These are phyloP conservation scores for Marasmius oreades DNA, from an alignment of 1,284 basidiomycete genomes.

Conservation along the genomic window DNA sequence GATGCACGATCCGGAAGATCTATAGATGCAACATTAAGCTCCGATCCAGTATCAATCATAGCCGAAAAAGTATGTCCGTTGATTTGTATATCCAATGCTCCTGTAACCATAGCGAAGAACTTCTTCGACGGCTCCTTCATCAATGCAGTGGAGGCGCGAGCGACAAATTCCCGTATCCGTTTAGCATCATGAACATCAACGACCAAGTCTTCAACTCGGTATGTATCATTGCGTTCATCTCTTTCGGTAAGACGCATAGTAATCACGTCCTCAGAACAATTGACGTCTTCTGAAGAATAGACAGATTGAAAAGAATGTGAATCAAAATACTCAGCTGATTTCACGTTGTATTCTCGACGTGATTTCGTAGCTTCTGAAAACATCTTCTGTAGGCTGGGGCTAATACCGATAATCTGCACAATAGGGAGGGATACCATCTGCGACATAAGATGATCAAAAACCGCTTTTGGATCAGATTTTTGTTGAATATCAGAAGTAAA, in stretches of 20 bases:
- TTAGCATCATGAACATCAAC: background rate
- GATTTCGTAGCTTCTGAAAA: background rate
- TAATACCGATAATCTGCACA: background rate
- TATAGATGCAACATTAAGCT: conserved; percentile 20
- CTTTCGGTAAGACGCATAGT: background rate
- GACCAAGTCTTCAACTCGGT: background rate
- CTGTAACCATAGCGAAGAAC: conserved; percentile 13
- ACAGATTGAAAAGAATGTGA: background rate
- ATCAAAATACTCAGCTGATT: background rate
- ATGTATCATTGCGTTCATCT: background rate
- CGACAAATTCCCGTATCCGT: background rate
- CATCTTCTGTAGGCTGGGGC: background rate
- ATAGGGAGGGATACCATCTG: background rate
- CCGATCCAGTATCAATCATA: conserved; percentile 23
- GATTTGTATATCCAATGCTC: background rate
- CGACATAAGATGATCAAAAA: background rate
- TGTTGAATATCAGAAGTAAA: conserved; percentile 8
- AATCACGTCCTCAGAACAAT: background rate
- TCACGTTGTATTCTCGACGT: background rate
- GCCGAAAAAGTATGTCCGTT: conserved; percentile 1
- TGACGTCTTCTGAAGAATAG: background rate
- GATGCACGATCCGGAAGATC: conserved; percentile 6
- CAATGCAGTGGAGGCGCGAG: background rate
- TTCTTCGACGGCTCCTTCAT: background rate
- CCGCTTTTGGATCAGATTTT: background rate